A percentile compares a stretch with the other conserved stretches of the same genome.
phyloP scores from a whole-genome alignment of 176 grass and related monocot species.

The Carex scoparia region DNA sequence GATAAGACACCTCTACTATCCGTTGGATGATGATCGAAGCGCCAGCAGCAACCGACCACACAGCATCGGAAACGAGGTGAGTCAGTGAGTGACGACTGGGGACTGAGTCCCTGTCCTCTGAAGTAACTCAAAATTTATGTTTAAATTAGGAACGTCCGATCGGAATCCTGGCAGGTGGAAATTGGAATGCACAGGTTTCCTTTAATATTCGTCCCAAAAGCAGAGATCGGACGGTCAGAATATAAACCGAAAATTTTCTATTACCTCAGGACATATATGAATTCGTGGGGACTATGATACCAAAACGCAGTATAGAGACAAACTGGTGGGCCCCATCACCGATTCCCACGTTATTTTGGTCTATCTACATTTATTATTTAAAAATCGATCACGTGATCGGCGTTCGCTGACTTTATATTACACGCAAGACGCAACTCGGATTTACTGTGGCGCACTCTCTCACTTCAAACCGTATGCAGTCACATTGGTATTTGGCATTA shows the following conservation, averaged over 20 bases:
- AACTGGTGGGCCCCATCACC: background rate
- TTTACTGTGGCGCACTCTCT: background rate
- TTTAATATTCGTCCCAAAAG: too few relatives aligned
- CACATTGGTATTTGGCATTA: background rate
- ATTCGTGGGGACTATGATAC: background rate
- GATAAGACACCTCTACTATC: background rate
- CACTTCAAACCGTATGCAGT: background rate
- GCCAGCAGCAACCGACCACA: background rate
- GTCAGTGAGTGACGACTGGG: background rate
- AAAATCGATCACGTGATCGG: conserved; percentile 6
- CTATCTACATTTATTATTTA: background rate
- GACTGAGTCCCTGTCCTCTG: background rate
- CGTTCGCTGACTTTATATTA: background rate
- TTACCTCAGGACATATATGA: too few relatives aligned
- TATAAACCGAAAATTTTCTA: too few relatives aligned
- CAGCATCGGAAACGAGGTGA: background rate
- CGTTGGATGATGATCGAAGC: background rate
- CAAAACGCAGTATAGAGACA: background rate
- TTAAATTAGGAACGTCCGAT: too few relatives aligned
- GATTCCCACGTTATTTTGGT: background rate
- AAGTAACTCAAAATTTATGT: too few relatives aligned
- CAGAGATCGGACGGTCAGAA: too few relatives aligned
- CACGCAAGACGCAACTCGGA: background rate
- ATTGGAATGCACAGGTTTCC: too few relatives aligned
- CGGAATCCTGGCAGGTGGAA: too few relatives aligned